A percentile compares a stretch with the other conserved stretches of the same genome.
Evolutionary conservation across 2,329 filamentous ascomycete genomes (phyloP).

Genomic region (Fonsecaea pedrosoi): DNA sequence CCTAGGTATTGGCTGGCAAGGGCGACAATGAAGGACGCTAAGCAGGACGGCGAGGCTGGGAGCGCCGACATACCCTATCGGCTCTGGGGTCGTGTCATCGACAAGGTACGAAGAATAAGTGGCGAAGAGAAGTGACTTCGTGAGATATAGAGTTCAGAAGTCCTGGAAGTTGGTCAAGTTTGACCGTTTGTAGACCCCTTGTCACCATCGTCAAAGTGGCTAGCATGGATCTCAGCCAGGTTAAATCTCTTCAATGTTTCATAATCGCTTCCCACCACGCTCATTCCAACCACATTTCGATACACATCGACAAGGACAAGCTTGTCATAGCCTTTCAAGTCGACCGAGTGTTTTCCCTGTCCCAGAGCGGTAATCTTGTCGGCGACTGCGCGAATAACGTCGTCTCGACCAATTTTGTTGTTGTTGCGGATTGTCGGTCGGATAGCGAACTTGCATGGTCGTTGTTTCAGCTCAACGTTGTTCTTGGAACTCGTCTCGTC

Average conservation of each 20-base stretch:
- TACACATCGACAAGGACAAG: constrained; percentile 68
- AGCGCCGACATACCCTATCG: not conserved
- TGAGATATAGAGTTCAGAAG: too few species aligned
- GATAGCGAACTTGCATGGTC: constrained; percentile 63
- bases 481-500: constrained; percentile 54
- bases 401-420: constrained; percentile 62
- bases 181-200: not conserved
- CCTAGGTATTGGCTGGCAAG: constrained; percentile 3
- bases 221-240: constrained; percentile 63
- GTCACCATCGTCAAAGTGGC: constrained; percentile 20
- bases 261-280: constrained; percentile 65
- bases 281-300: constrained; percentile 69
- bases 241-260: constrained; percentile 69
- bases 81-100: constrained; percentile 3
- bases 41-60: not conserved
- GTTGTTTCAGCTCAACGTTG: not conserved
- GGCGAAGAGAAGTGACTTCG: not conserved
- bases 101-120: constrained; percentile 7
- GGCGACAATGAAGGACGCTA: not conserved
- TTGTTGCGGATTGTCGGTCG: constrained; percentile 67
- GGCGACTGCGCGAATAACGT: constrained; percentile 66
- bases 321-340: constrained; percentile 66
- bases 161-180: not conserved
- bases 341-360: constrained; percentile 63
- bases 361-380: constrained; percentile 51